These are phyloP conservation scores for Gelatoporia subvermispora DNA, from an alignment of 768 basidiomycete species.

Conservation along the genomic window DNA sequence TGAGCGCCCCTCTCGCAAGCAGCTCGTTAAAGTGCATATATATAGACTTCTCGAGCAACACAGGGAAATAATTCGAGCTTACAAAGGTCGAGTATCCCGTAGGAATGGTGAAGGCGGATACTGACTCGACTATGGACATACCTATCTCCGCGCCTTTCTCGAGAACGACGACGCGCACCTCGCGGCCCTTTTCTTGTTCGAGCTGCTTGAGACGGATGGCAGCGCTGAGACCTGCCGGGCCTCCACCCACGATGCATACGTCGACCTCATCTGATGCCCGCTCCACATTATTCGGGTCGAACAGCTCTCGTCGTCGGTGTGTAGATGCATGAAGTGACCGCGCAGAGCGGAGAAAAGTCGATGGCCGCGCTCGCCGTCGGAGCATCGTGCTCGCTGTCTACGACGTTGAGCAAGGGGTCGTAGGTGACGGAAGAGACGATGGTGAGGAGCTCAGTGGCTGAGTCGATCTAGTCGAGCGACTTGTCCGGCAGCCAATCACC, in stretches of 20 bases:
- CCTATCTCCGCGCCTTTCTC: conserved; percentile 95
- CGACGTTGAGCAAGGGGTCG: too few relatives aligned
- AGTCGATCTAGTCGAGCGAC: neutral
- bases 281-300: conserved; percentile 63
- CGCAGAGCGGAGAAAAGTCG: neutral
- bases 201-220: conserved; percentile 95
- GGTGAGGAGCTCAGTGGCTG: neutral
- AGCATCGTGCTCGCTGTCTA: neutral
- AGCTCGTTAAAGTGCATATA: too few relatives aligned
- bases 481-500: too few relatives aligned
- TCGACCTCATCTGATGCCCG: conserved; percentile 90
- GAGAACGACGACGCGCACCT: conserved; percentile 86
- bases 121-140: conserved; percentile 32
- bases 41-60: too few relatives aligned
- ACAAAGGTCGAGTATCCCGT: too few relatives aligned
- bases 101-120: too few relatives aligned
- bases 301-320: conserved; percentile 27
- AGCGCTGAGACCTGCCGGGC: conserved; percentile 93
- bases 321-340: conserved; percentile 24
- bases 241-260: conserved; percentile 95
- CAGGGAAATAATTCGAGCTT: too few relatives aligned
- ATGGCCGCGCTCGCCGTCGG: neutral
- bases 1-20: too few relatives aligned
- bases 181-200: conserved; percentile 70
- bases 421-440: neutral